Base-by-base conservation (phyloP, 805 yeast genomes). In the Lipomyces spencermartinsiae region DNA sequence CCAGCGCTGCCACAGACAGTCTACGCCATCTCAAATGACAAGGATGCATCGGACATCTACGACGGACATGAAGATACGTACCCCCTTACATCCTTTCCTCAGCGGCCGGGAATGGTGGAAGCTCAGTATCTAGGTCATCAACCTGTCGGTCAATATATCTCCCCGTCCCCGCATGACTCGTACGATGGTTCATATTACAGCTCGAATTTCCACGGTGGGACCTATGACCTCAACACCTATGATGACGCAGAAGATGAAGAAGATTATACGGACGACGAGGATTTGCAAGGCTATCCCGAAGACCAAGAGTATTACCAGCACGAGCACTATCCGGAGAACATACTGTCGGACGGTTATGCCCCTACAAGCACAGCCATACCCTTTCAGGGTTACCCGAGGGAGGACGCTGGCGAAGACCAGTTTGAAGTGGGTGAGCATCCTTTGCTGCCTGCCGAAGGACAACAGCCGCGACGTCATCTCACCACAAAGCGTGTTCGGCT, bases 401-500 rank as follows among this genome's bases (percentile, higher is more conserved):
- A 25, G 12, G 61, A 14, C 2, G 43, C n/a, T 22, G 56, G 56
- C 8, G 62, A 59, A 37, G 62, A 59, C 46, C 31, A 25, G 19
- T 43, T 16, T 43, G 49, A 43, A 43, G 62, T 6, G 25, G 62
- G 49, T 29, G 56, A 53, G 31, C 31, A 37, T 59, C 64, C 56
- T 60, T 53, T 25, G 33, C 53, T 67, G 34, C 78, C 77, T 22
- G 72, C 67, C 9, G 78, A 73, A 9, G 78, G 71, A 2, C 51
- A 61, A 34, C 82, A 77, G 58, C 76, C 76, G 16, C 68, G 81
- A 35, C 70, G 79, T 33, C 69, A 73, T 56, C 77, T 78, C 66
- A 80, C 84, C 25, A 71, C 75, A 60, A 80, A 78, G 65, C 80
- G 83, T 60, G 89, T 89, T 49, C 76, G 83, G 59, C 81, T 88